Evolutionary conservation across 257 asterid genomes (phyloP).

Genomic region (Nicotiana benthamiana): DNA sequence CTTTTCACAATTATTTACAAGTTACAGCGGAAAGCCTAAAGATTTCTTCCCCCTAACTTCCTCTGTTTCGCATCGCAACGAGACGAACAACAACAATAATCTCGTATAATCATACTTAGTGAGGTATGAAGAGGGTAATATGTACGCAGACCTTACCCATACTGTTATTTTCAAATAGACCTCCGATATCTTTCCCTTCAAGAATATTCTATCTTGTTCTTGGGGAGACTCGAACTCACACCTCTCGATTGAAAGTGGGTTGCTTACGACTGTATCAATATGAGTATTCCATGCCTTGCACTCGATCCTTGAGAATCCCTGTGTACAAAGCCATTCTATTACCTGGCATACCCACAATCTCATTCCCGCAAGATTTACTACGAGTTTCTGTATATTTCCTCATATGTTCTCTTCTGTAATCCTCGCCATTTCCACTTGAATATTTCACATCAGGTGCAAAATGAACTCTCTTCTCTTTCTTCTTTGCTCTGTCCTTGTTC

Average conservation of each 20-base stretch:
- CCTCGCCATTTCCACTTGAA: constrained; percentile 42
- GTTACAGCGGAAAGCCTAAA: not conserved
- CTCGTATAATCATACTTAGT: too few species aligned
- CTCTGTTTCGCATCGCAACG: not conserved
- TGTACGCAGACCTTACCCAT: too few species aligned
- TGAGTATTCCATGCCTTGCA: constrained; percentile 35
- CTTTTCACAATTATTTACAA: not conserved
- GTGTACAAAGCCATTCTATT: constrained; percentile 65
- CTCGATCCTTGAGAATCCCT: constrained; percentile 72
- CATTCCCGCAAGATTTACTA: constrained; percentile 27
- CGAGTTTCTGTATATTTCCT: not conserved
- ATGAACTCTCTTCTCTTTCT: constrained; percentile 47
- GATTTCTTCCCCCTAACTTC: not conserved
- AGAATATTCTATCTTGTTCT: too few species aligned
- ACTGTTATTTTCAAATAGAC: too few species aligned
- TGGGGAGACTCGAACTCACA: too few species aligned
- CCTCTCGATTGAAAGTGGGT: too few species aligned
- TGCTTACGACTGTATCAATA: not conserved
- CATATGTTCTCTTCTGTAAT: constrained; percentile 35
- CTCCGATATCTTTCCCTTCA: too few species aligned
- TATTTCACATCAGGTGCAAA: constrained; percentile 75
- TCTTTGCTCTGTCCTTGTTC: constrained; percentile 21
- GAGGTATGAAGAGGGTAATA: too few species aligned
- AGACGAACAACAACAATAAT: too few species aligned
- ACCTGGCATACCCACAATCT: constrained; percentile 37